Base-by-base conservation (phyloP, 164 flowering plant species). In the Annona cherimola region DNA sequence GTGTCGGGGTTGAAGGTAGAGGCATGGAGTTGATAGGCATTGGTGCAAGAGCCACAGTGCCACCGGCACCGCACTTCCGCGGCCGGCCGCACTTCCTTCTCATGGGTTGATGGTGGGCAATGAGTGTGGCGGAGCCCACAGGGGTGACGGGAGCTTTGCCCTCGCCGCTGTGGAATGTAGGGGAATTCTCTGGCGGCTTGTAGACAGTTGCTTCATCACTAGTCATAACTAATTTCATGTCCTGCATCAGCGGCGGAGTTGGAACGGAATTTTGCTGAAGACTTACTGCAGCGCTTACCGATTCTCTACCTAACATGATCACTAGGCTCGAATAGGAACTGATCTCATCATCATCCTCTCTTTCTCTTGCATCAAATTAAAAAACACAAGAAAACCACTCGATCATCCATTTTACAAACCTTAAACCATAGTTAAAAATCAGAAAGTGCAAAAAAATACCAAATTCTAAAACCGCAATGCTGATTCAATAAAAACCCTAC, bases 31-130 rank as follows among this genome's bases (percentile, higher is more conserved):
- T 55, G 0, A 75, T 54, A 12, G 87, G 76, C 0, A 80, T 42
- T 44, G 84, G 66, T 35, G 79, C 82, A n/a, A 87, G 57, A 1
- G 85, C 75, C 86, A 88, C 83, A 60, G 88, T 66, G 46, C 93
- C 90, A 72, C 89, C 98, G 0, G n/a, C n/a, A n/a, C n/a, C n/a
- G 91, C 91, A 90, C 75, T 93, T 93, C 73, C 97, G 83, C 2
- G 98, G 98, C 81, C 98, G 81, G n/a, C 98, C 98, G 76, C 98
- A 85, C 83, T 88, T 93, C 71, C 84, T 75, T 81, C 86, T 93
- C 76, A 84, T 42, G 0, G 81, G 79, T 64, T 83, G 90, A n/a
- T 63, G 77, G 42, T 70, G 75, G 5, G 69, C 68, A 1, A 69
- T 69, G 14, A 69, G 45, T 16, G 69, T 16, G 5, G 68, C 68